These are phyloP conservation scores for Acorus gramineus DNA, from an alignment of 106 monocot genomes.

Conservation along the genomic window DNA sequence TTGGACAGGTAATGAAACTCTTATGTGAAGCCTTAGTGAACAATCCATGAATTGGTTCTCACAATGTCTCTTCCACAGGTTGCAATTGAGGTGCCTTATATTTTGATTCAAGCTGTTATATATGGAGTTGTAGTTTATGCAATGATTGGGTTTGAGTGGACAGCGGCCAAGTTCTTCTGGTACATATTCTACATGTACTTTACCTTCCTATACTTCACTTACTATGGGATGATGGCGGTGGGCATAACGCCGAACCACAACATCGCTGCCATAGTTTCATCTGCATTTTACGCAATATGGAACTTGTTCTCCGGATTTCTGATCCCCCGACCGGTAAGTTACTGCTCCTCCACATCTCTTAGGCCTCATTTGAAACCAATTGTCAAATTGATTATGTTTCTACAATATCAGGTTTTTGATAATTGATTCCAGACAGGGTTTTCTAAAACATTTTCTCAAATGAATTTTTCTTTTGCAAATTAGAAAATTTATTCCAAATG, in stretches of 20 bases:
- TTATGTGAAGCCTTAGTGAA: no score
- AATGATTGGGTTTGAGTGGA: constrained; percentile 13
- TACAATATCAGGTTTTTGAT: no score
- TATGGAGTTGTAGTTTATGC: constrained; percentile 11
- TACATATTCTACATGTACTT: constrained; percentile 62
- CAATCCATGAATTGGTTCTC: no score
- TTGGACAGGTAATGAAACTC: constrained; percentile 3
- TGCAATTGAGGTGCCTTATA: constrained; percentile 6
- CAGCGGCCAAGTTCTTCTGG: constrained; percentile 27
- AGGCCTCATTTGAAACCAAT: no score
- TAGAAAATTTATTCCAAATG: no score
- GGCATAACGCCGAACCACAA: constrained; percentile 62
- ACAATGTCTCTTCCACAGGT: constrained; percentile 3
- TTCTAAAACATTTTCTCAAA: no score
- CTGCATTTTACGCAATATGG: constrained; percentile 57
- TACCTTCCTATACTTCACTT: constrained; percentile 73
- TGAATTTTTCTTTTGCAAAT: no score
- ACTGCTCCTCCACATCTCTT: not conserved
- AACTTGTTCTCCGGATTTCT: constrained; percentile 82
- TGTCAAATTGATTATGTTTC: no score
- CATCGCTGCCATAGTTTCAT: constrained; percentile 45
- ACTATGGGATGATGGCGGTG: constrained; percentile 78
- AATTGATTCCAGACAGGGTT: no score
- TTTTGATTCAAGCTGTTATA: constrained; percentile 1
- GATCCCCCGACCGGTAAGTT: constrained; percentile 60